phyloP scores from a whole-genome alignment of 2,329 filamentous ascomycete genomes.

The Coleophoma crateriformis region DNA sequence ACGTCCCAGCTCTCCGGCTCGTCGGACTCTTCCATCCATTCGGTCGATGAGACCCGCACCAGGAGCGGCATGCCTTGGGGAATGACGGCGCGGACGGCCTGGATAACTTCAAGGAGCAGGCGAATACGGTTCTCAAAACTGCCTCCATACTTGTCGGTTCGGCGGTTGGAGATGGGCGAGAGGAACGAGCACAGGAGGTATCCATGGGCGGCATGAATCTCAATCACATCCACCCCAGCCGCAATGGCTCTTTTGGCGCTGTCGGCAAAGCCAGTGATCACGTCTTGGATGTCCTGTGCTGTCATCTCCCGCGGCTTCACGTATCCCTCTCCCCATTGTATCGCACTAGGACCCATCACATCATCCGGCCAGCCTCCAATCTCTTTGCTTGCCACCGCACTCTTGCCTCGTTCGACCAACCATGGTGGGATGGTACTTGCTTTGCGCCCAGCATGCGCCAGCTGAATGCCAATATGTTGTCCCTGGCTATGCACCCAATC shows the following conservation, averaged over 20 bases:
- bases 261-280: constrained; percentile 30
- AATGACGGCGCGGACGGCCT: constrained; percentile 44
- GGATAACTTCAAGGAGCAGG: constrained; percentile 49
- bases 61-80: constrained; percentile 50
- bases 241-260: constrained; percentile 29
- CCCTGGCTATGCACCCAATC: constrained; percentile 42
- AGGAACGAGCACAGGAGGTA: constrained; percentile 65
- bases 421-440: constrained; percentile 30
- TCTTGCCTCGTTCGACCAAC: constrained; percentile 21
- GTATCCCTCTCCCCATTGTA: constrained; percentile 51
- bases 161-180: constrained; percentile 50
- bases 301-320: constrained; percentile 55
- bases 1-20: constrained; percentile 10
- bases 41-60: constrained; percentile 54
- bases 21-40: constrained; percentile 48
- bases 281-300: constrained; percentile 26
- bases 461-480: constrained; percentile 64
- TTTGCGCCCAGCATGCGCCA: constrained; percentile 57
- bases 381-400: constrained; percentile 21
- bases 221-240: constrained; percentile 58
- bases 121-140: constrained; percentile 61
- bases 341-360: constrained; percentile 47
- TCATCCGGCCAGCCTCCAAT: constrained; percentile 32
- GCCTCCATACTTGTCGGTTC: constrained; percentile 62
- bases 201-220: constrained; percentile 58